These are phyloP conservation scores for Pseudocercospora fuligena DNA, from an alignment of 2,329 filamentous ascomycete species.

Conservation along the genomic window DNA sequence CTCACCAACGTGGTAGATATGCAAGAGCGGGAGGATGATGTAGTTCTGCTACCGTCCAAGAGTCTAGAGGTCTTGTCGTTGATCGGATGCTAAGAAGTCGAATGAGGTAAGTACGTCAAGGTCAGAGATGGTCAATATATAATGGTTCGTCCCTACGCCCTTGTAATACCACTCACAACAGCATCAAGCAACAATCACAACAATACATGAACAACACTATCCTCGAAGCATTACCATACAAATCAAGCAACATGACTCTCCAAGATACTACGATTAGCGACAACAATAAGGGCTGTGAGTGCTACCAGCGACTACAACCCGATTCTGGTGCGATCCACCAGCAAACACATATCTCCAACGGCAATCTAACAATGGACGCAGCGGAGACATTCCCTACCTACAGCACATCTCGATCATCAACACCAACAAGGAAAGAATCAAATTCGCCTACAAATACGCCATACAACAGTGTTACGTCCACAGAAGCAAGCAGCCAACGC, in stretches of 20 bases:
- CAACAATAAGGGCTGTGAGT: background rate
- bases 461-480: background rate
- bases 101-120: background rate
- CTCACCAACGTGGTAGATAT: background rate
- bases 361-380: background rate
- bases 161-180: background rate
- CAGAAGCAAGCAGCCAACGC: background rate
- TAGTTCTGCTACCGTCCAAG: background rate
- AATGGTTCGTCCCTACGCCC: background rate
- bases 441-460: background rate
- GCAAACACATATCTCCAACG: background rate
- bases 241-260: background rate
- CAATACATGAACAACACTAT: background rate
- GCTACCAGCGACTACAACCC: background rate
- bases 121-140: background rate
- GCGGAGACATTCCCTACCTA: background rate
- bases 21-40: slow-evolving; percentile 1
- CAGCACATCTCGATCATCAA: background rate
- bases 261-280: background rate
- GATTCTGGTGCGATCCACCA: background rate
- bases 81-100: background rate
- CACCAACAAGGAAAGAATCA: background rate
- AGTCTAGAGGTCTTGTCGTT: background rate
- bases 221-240: background rate
- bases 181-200: background rate